These are phyloP conservation scores for Neofusicoccum kwambonambiense DNA, from an alignment of 2,329 filamentous ascomycete genomes.

Conservation along the genomic window DNA sequence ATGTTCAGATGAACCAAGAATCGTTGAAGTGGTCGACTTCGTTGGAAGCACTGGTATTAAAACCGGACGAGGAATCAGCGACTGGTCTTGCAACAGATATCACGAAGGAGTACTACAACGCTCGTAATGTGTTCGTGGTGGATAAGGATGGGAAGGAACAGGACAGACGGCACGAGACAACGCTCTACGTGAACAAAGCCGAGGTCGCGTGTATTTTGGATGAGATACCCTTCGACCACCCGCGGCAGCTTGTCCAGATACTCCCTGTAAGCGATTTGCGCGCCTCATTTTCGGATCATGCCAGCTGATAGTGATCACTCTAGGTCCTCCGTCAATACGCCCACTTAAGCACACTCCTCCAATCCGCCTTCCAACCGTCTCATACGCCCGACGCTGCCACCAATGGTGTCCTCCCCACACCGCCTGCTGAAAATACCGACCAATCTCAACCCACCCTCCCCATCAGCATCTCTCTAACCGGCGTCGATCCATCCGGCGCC, in stretches of 20 bases:
- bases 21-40: constrained; percentile 46
- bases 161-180: constrained; percentile 50
- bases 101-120: constrained; percentile 53
- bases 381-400: constrained; percentile 18
- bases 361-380: constrained; percentile 56
- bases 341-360: constrained; percentile 64
- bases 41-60: constrained; percentile 55
- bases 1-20: constrained; percentile 57
- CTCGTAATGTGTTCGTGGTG: constrained; percentile 47
- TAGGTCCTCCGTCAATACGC: constrained; percentile 69
- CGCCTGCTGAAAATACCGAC: constrained; percentile 23
- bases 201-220: constrained; percentile 68
- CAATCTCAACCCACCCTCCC: neutral
- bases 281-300: neutral
- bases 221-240: constrained; percentile 74
- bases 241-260: constrained; percentile 70
- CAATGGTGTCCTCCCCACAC: constrained; percentile 25
- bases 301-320: constrained; percentile 1
- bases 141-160: constrained; percentile 26
- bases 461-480: constrained; percentile 17
- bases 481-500: constrained; percentile 15
- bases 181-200: constrained; percentile 68
- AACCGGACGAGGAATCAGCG: constrained; percentile 55
- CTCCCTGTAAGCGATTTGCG: constrained; percentile 54
- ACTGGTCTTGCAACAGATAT: constrained; percentile 33